A percentile compares a stretch with the other conserved stretches of the same genome.
Conservation (phyloP, 2,329 filamentous ascomycete genomes). For the Pyrenophora graminea region DNA sequence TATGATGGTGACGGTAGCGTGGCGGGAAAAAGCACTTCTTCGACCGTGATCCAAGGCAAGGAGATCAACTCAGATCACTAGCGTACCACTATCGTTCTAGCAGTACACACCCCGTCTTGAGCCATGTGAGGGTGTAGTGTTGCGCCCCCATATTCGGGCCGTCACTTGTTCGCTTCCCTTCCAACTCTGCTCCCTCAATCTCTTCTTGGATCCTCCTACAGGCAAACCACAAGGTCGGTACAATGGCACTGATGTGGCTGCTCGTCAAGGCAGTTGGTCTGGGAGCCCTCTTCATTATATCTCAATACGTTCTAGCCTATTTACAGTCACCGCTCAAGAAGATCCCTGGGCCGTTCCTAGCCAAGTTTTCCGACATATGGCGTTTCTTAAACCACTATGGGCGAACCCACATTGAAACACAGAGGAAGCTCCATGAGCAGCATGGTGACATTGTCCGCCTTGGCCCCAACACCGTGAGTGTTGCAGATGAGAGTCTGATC, state of each 20-base stretch:
- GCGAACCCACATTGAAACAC: slow-evolving; percentile 37
- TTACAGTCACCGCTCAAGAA: slow-evolving; percentile 36
- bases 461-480: slow-evolving; percentile 37
- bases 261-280: slow-evolving; percentile 21
- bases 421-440: slow-evolving; percentile 34
- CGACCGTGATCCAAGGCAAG: background rate
- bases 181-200: too few relatives aligned
- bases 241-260: slow-evolving; percentile 19
- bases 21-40: background rate
- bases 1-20: background rate
- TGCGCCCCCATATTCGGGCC: too few relatives aligned
- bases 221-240: slow-evolving; percentile 9
- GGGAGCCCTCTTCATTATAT: slow-evolving; percentile 17
- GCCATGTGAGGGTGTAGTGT: too few relatives aligned
- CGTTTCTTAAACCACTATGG: slow-evolving; percentile 35
- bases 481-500: slow-evolving; percentile 35
- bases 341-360: slow-evolving; percentile 40
- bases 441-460: slow-evolving; percentile 37
- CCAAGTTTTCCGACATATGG: slow-evolving; percentile 42
- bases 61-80: background rate
- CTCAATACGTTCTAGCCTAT: slow-evolving; percentile 30
- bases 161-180: too few relatives aligned
- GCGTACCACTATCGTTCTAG: too few relatives aligned
- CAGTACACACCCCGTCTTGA: too few relatives aligned
- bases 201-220: too few relatives aligned